Evolutionary conservation across 208 protist species (phyloP).

Genomic region (Crithidia acanthocephali): DNA sequence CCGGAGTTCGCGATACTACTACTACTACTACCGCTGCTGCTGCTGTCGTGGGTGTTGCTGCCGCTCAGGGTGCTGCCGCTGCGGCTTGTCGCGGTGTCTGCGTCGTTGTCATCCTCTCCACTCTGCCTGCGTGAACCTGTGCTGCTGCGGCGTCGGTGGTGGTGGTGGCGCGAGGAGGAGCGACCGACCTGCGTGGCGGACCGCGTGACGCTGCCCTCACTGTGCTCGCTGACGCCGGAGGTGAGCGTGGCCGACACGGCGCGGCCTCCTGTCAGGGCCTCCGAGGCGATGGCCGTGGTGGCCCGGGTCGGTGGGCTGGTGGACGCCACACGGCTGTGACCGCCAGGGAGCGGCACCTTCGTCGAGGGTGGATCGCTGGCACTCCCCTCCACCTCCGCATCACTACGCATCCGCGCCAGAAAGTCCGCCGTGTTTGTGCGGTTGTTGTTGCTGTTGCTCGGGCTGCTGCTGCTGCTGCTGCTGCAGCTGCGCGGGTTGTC

Average conservation of each 20-base stretch:
- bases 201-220: conserved; percentile 4
- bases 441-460: neutral
- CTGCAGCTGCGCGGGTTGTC: neutral
- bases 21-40: neutral
- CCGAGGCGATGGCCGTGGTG: neutral
- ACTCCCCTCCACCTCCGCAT: neutral
- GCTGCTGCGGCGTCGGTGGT: neutral
- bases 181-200: conserved; percentile 4
- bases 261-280: neutral
- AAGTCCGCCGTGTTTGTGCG: neutral
- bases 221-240: conserved; percentile 9
- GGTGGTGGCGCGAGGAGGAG: neutral
- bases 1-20: neutral
- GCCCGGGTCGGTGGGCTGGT: neutral
- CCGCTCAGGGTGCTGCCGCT: conserved; percentile 2
- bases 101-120: neutral
- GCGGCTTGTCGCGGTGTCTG: neutral
- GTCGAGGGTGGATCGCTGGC: neutral
- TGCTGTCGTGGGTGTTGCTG: neutral
- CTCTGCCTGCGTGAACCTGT: neutral
- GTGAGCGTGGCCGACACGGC: neutral
- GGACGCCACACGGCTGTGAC: neutral
- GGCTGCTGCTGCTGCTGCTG: neutral
- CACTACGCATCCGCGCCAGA: neutral
- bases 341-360: neutral